A percentile compares a stretch with the other conserved stretches of the same genome.
Evolutionary conservation across 257 asterid genomes (phyloP).

Genomic region (Lycium barbarum): DNA sequence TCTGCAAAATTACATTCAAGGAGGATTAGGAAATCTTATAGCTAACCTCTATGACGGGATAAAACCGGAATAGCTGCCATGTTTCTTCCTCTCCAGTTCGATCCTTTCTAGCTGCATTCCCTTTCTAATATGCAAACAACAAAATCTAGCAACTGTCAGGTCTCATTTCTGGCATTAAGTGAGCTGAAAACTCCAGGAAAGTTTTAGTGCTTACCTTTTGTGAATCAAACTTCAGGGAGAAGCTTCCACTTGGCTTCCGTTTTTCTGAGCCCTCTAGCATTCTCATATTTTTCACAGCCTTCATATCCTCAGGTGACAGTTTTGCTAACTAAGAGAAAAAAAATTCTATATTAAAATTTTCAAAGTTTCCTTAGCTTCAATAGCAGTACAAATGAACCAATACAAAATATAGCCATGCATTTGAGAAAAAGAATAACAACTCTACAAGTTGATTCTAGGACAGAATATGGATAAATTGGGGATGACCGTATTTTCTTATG

Average conservation of each 20-base stretch:
- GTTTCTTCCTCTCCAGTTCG: constrained; percentile 87
- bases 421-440: constrained; percentile 11
- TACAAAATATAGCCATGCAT: background rate
- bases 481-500: constrained; percentile 8
- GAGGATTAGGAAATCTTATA: constrained; percentile 30
- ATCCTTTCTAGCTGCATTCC: constrained; percentile 88
- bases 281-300: constrained; percentile 86
- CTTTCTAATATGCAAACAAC: constrained; percentile 61
- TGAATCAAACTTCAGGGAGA: constrained; percentile 92
- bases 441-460: constrained; percentile 19
- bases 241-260: constrained; percentile 70
- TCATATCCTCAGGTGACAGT: constrained; percentile 83
- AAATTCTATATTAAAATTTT: constrained; percentile 27
- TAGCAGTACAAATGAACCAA: background rate
- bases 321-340: constrained; percentile 76
- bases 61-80: constrained; percentile 91
- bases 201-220: constrained; percentile 61
- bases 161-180: constrained; percentile 32
- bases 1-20: constrained; percentile 15
- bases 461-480: constrained; percentile 16
- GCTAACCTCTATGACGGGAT: constrained; percentile 87
- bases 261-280: constrained; percentile 65
- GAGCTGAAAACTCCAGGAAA: background rate
- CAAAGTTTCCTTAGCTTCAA: constrained; percentile 16
- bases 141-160: constrained; percentile 43